Percentiles rank a stretch among this genome's conserved stretches.
Conservation (phyloP, 257 asterid species). For the Solanum piurae region DNA sequence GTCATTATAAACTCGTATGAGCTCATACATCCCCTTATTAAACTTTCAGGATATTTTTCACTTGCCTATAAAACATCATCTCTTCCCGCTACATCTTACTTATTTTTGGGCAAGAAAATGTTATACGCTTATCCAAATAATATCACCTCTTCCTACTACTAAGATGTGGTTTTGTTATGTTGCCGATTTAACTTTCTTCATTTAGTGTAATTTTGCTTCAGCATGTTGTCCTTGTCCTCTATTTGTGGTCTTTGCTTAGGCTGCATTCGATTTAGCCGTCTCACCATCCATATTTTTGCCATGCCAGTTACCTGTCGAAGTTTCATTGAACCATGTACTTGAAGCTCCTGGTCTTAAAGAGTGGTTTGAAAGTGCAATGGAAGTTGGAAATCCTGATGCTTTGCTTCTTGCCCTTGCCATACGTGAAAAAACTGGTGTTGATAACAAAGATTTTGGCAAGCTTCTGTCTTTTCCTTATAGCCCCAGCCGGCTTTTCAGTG, state of each 20-base stretch:
- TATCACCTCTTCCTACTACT: neutral
- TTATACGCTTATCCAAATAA: neutral
- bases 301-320: constrained; percentile 62
- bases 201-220: neutral
- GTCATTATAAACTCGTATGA: neutral
- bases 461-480: constrained; percentile 74
- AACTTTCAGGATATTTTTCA: neutral
- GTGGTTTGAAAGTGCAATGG: constrained; percentile 75
- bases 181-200: neutral
- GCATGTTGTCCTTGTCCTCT: neutral
- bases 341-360: constrained; percentile 81
- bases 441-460: constrained; percentile 39
- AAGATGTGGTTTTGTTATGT: neutral
- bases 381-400: constrained; percentile 85
- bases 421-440: constrained; percentile 43
- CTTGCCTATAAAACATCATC: neutral
- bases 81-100: neutral
- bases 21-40: neutral
- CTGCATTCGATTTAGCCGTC: neutral
- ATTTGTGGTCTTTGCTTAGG: neutral
- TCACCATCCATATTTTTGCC: neutral
- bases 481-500: constrained; percentile 47
- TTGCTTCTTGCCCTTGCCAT: constrained; percentile 71
- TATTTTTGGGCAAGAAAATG: neutral
- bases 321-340: constrained; percentile 47